Conservation (phyloP, 805 yeast species). For the Candida jianshihensis region DNA sequence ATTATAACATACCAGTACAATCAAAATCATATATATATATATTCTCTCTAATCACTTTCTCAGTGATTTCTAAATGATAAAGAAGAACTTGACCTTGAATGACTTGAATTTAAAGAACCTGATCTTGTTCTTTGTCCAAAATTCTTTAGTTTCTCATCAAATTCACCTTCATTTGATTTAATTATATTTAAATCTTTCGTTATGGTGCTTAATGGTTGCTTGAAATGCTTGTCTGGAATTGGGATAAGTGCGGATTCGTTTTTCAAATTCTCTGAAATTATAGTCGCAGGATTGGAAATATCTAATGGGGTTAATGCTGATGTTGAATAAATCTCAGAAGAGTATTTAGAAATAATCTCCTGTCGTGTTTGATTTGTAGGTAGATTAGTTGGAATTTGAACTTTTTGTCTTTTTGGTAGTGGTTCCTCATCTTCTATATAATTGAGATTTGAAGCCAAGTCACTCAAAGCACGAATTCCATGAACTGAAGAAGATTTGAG, state of each 20-base stretch:
- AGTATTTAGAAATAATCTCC: constrained; percentile 4
- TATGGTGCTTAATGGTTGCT: neutral
- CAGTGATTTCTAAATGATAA: neutral
- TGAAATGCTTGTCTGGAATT: constrained; percentile 6
- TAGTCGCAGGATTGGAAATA: too few species aligned
- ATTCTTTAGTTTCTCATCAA: neutral
- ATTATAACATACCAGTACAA: too few species aligned
- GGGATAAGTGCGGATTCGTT: constrained; percentile 6
- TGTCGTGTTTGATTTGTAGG: constrained; percentile 13
- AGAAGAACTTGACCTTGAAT: neutral
- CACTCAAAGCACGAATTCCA: constrained; percentile 3
- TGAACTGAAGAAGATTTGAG: constrained; percentile 3
- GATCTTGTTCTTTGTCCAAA: neutral
- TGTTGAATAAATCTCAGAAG: neutral
- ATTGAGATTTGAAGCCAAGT: constrained; percentile 1
- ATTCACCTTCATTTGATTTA: neutral
- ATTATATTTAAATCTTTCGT: neutral
- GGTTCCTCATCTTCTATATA: constrained; percentile 9
- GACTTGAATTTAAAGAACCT: too few species aligned
- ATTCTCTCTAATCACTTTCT: too few species aligned
- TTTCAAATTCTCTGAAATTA: too few species aligned
- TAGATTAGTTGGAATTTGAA: constrained; percentile 2
- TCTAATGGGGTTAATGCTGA: constrained; percentile 6
- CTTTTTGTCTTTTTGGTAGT: constrained; percentile 17
- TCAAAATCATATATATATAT: too few species aligned